Conservation (phyloP, 805 yeast genomes). For the Candida peoriensis region DNA sequence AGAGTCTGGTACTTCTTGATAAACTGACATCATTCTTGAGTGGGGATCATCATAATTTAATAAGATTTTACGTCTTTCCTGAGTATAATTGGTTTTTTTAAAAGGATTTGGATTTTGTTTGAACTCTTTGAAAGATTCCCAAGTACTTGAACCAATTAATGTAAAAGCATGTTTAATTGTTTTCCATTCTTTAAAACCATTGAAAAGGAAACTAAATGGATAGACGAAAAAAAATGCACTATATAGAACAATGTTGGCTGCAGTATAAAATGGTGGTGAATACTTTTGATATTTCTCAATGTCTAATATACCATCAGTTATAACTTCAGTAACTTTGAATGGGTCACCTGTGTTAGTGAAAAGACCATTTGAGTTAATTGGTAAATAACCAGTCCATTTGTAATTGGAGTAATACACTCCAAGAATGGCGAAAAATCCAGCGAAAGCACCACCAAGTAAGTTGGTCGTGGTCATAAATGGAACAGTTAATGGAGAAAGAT, state of each 20-base stretch:
- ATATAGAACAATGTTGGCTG: slow-evolving; percentile 54
- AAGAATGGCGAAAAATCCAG: slow-evolving; percentile 30
- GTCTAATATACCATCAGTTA: slow-evolving; percentile 43
- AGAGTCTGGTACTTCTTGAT: slow-evolving; percentile 58
- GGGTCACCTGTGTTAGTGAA: slow-evolving; percentile 46
- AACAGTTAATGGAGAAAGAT: slow-evolving; percentile 30
- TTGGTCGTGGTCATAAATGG: slow-evolving; percentile 38
- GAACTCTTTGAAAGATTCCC: background rate
- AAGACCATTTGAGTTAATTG: slow-evolving; percentile 43
- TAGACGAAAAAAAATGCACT: slow-evolving; percentile 44
- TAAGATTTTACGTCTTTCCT: background rate
- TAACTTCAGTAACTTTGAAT: slow-evolving; percentile 43
- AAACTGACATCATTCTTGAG: slow-evolving; percentile 44
- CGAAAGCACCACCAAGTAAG: slow-evolving; percentile 29
- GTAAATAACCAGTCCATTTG: slow-evolving; percentile 34
- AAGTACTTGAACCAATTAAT: background rate
- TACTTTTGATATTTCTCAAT: slow-evolving; percentile 39
- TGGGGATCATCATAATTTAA: slow-evolving; percentile 39
- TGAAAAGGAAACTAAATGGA: slow-evolving; percentile 43
- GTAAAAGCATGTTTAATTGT: slow-evolving; percentile 16
- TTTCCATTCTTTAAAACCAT: slow-evolving; percentile 36
- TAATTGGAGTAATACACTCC: slow-evolving; percentile 36
- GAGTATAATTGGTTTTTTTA: background rate
- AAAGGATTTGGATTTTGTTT: background rate
- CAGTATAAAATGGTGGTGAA: slow-evolving; percentile 64